Conservation (phyloP, 345 rosid genomes). For the Anacardium occidentale region DNA sequence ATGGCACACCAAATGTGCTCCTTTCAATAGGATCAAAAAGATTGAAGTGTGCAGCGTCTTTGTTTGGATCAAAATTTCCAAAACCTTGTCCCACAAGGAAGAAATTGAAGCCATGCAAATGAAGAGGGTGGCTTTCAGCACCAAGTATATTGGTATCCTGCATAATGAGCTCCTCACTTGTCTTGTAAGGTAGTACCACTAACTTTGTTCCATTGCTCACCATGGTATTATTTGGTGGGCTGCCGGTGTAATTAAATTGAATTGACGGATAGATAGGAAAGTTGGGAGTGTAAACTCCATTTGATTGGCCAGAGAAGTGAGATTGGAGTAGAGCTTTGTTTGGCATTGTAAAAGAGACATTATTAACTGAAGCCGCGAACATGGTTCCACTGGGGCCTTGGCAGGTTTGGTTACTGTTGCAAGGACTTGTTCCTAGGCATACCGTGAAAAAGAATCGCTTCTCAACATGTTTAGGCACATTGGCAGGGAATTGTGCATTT, state of each 20-base stretch:
- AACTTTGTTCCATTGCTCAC: slow-evolving; percentile 58
- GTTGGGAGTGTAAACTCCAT: slow-evolving; percentile 44
- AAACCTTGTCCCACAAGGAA: slow-evolving; percentile 68
- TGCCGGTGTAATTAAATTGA: slow-evolving; percentile 60
- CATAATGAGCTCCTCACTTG: slow-evolving; percentile 59
- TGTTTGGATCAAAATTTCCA: slow-evolving; percentile 50
- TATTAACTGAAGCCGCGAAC: slow-evolving; percentile 65
- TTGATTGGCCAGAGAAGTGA: slow-evolving; percentile 48
- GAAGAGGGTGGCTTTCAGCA: slow-evolving; percentile 78
- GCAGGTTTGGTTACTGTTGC: slow-evolving; percentile 53
- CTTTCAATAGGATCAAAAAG: slow-evolving; percentile 55
- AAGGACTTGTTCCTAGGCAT: slow-evolving; percentile 57
- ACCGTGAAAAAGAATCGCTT: slow-evolving; percentile 50
- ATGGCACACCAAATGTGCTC: slow-evolving; percentile 64
- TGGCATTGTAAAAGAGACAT: slow-evolving; percentile 57
- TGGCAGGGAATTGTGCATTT: slow-evolving; percentile 45
- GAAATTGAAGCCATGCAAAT: slow-evolving; percentile 72
- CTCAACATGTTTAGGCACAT: slow-evolving; percentile 53
- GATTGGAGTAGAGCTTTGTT: slow-evolving; percentile 63
- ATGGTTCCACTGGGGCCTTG: slow-evolving; percentile 68
- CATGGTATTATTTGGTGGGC: slow-evolving; percentile 56
- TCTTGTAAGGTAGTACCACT: slow-evolving; percentile 56
- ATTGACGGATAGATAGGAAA: slow-evolving; percentile 44
- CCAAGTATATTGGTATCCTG: slow-evolving; percentile 73
- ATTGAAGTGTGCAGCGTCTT: slow-evolving; percentile 60